A percentile compares a stretch with the other conserved stretches of the same genome.
Evolutionary conservation across 441 rosid species (phyloP).

Genomic region (Pelargonium fulgidum): DNA sequence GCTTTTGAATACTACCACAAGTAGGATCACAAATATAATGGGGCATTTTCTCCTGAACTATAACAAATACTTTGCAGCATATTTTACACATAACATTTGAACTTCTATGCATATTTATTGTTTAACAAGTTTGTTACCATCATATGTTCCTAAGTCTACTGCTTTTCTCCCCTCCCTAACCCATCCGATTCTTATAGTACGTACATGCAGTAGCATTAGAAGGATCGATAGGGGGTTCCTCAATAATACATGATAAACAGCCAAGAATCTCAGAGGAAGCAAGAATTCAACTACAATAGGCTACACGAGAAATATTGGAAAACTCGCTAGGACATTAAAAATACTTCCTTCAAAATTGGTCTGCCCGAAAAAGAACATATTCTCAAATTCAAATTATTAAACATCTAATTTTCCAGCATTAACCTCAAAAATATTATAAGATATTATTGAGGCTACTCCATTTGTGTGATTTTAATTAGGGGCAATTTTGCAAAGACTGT

Average conservation of each 20-base stretch:
- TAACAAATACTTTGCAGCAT: neutral
- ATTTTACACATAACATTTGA: neutral
- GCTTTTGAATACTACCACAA: neutral
- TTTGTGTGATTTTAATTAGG: neutral
- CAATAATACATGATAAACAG: neutral
- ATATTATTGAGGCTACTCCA: neutral
- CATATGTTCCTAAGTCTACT: too few species aligned
- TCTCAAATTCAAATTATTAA: neutral
- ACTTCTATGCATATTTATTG: neutral
- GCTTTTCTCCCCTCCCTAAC: too few species aligned
- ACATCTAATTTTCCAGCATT: neutral
- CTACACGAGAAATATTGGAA: neutral
- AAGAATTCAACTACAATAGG: neutral
- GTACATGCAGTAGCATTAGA: neutral
- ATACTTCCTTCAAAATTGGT: neutral
- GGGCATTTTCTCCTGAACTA: conserved; percentile 1
- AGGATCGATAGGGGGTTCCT: neutral
- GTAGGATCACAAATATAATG: neutral
- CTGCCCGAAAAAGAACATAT: neutral
- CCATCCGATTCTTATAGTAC: too few species aligned
- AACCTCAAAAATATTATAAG: neutral
- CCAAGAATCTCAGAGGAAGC: neutral
- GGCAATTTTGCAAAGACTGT: neutral
- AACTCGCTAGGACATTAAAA: neutral
- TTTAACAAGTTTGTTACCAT: neutral